Evolutionary conservation across 2,329 filamentous ascomycete genomes (phyloP), one percentile per base, ranked within the genome.

Genomic region (Aspergillus thermomutatus): DNA sequence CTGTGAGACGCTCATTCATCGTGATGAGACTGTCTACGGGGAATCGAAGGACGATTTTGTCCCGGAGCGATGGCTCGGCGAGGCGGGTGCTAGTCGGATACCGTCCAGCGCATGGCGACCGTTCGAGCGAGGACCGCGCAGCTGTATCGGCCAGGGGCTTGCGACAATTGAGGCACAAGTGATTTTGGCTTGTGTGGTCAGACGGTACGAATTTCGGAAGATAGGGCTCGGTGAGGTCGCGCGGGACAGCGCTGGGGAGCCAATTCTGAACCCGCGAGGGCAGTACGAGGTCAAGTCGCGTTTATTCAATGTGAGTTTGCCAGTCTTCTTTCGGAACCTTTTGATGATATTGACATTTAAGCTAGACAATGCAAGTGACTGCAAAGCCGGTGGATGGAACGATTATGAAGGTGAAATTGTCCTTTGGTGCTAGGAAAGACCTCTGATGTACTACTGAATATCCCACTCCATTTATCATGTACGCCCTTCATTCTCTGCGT

Each of bases 121-220:
- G 0, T 82, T 82, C 63, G 77, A 78, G 52, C 74, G 76, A 48
- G 78, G 79, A 1, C 71, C 72, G 1, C 66, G 79, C 5, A 77
- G 74, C 26, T 82, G 80, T 60, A 72, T 82, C 17, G 80, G 80
- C 2, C 76, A 80, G 59, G 74, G 77, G 41, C 65, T 82, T 17
- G 79, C 79, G 0, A 74, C 78, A 63, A 69, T 80, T 21, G 77
- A 81, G 63, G 50, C 41, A 2, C 27, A 47, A 1, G 34, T 56
- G 4, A 50, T 52, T 4, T 19, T 60, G 9, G 55, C 58, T 6
- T 51, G 45, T 31, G 43, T n/a, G 3, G 40, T 52, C 1, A 5
- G 55, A 14, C 40, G 47, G 25, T 56, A 53, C 37, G 47, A 58
- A 3, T 58, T 57, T 31, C 19, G 7, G 3, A 58, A 60, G 25